Evolutionary conservation across 2,329 filamentous ascomycete genomes (phyloP), one percentile per base, ranked within the genome.

Genomic region (Fusarium oxysporum): DNA sequence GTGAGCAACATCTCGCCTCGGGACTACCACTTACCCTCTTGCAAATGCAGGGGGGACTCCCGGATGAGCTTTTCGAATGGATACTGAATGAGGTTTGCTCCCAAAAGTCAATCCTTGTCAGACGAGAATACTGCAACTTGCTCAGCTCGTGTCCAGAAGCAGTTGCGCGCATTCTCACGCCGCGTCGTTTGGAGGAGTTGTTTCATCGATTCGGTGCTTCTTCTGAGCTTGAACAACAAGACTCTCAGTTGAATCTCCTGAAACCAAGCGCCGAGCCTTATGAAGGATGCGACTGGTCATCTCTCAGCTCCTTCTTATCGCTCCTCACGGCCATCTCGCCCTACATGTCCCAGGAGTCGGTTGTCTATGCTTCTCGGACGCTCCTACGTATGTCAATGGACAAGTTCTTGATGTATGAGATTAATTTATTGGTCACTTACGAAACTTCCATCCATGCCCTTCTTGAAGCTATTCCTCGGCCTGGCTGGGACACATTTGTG

Each of bases 51-150:
- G 74, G 75, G 17, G 72, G 70, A 13, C 78, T 94, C 17, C 89
- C 92, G 0, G 89, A 93, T 67, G 87, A 92, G 61, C 77, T 94
- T 2, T 86, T 93, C 55, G 76, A 86, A 21, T 95, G 93, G 92
- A 83, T 94, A 6, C 77, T 92, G 10, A 82, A 88, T 55, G 87
- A 91, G 81, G 82, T 91, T 28, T 88, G 87, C 61, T 78, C 83
- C 4, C 90, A 93, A 74, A 81, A 83, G 44, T 86, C 87, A 37
- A 82, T 85, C 45, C 84, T 88, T 48, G 79, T 93, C 45, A 86
- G 90, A 55, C 80, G 85, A 61, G 88, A 91, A 65, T 94, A 94
- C 78, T 83, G 86, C 61, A 86, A 86, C 48, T 80, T 94, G 8
- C 81, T 88, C 58, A 81, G 84, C 38, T 78, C 82, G 55, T 86